Base-by-base conservation (phyloP, 2,329 filamentous ascomycete species). In the Hypoxylon sp. region DNA sequence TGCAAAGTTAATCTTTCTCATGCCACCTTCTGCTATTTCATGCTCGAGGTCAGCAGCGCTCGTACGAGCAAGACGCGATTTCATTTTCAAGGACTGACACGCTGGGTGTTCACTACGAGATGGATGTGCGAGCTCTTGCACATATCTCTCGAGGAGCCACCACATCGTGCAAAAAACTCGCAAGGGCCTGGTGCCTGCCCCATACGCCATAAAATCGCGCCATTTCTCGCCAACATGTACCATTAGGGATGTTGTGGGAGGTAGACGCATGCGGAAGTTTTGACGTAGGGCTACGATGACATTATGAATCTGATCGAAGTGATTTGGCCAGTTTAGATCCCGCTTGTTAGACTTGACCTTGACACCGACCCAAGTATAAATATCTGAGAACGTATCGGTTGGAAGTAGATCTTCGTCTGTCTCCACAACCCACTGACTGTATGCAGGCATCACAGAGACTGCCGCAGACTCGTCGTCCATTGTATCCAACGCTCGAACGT, bases 301-400 rank as follows among this genome's bases (percentile, higher is more conserved):
- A 0, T 46, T 50, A 3, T 32, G 56, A 6, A 69, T 53, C 23
- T 53, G 59, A 38, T 69, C 67, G 11, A 66, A 66, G 32, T 69
- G 63, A 25, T 48, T 50, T 17, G 2, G 7, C 34, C n/a, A 3
- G 1, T 11, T 38, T n/a, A 46, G 19, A 48, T 63, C 21, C 11
- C 63, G 55, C 49, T 63, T 69, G 38, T 17, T 69, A 5, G 67
- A 63, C 28, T 53, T 66, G 10, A 66, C 56, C 38, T 64, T 69
- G 38, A 69, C 34, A 10, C 63, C 67, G 9, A 69, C 43, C 63
- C 63, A 69, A 4, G 10, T 19, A 43, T 69, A 67, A 23, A 2
- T 1, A 0, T 11, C 1, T 6, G 17, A 10, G 19, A 57, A 48
- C 11, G 4, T 3, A 30, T 63, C 60, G 0, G 23, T 2, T 5